A percentile compares a stretch with the other conserved stretches of the same genome.
phyloP scores from a whole-genome alignment of 2,329 filamentous ascomycete species.

The Penicillium janthinellum region DNA sequence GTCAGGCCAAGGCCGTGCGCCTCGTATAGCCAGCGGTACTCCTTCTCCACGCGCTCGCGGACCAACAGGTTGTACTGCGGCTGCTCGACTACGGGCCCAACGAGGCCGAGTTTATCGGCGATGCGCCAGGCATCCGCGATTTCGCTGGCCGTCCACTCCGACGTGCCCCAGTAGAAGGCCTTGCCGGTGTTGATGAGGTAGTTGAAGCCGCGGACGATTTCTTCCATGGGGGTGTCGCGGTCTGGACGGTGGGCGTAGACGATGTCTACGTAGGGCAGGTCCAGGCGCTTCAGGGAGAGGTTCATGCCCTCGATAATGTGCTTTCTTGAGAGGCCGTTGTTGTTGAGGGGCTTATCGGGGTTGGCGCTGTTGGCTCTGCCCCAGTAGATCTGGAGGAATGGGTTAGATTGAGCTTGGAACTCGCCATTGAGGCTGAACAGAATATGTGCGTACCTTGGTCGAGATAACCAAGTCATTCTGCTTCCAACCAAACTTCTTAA shows the following conservation, averaged over 20 bases:
- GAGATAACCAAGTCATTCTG: slow-evolving; percentile 60
- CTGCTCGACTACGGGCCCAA: slow-evolving; percentile 68
- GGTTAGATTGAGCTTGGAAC: not conserved
- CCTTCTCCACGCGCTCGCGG: slow-evolving; percentile 64
- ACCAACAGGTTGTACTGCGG: slow-evolving; percentile 66
- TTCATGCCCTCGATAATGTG: slow-evolving; percentile 69
- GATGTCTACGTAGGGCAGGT: slow-evolving; percentile 69
- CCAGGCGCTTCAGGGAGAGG: slow-evolving; percentile 61
- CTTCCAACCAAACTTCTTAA: slow-evolving; percentile 61
- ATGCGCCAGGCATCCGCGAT: slow-evolving; percentile 65
- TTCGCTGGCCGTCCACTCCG: slow-evolving; percentile 67
- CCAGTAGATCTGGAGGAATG: slow-evolving; percentile 59
- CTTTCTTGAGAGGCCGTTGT: slow-evolving; percentile 67
- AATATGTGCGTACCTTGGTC: slow-evolving; percentile 49
- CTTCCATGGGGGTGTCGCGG: slow-evolving; percentile 68
- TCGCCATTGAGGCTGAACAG: not conserved
- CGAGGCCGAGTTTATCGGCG: slow-evolving; percentile 61
- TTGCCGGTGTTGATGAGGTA: slow-evolving; percentile 68
- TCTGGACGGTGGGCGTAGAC: slow-evolving; percentile 71
- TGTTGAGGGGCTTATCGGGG: slow-evolving; percentile 64
- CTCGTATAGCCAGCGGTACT: slow-evolving; percentile 63
- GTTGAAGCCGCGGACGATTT: slow-evolving; percentile 71
- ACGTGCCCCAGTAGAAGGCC: slow-evolving; percentile 71
- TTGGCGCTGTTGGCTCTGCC: slow-evolving; percentile 62
- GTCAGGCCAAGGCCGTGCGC: slow-evolving; percentile 64